Conservation (phyloP, 345 rosid genomes). For the Populus deltoides region DNA sequence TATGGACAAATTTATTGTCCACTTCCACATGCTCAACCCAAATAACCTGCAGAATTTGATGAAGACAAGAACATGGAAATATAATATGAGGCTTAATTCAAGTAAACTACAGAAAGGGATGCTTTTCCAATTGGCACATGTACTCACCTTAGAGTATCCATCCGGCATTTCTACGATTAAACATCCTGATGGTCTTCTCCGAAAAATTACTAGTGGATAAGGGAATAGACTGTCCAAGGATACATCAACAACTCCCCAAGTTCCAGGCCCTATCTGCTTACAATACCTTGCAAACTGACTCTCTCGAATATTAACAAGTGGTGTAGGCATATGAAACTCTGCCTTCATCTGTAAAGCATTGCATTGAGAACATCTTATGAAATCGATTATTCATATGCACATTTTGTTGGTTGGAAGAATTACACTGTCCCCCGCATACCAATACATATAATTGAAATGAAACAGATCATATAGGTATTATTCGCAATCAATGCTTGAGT, state of each 20-base stretch:
- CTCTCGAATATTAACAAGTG: constrained; percentile 39
- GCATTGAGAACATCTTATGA: neutral
- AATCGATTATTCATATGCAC: neutral
- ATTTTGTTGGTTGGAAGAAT: neutral
- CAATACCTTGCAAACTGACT: constrained; percentile 45
- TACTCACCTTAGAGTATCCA: constrained; percentile 35
- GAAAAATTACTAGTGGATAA: constrained; percentile 16
- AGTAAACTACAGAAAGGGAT: neutral
- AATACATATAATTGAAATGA: neutral
- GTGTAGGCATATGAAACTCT: constrained; percentile 45
- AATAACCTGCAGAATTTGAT: constrained; percentile 28
- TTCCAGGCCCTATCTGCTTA: constrained; percentile 16
- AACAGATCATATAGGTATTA: no score
- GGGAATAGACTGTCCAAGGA: constrained; percentile 45
- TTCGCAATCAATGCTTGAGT: neutral
- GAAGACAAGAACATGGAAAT: neutral
- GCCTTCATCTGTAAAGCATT: constrained; percentile 33
- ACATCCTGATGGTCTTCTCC: constrained; percentile 54
- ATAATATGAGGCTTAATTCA: neutral
- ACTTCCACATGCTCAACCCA: constrained; percentile 59
- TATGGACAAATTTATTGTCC: constrained; percentile 32
- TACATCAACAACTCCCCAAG: constrained; percentile 57
- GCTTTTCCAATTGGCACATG: neutral
- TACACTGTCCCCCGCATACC: neutral
- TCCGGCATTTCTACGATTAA: constrained; percentile 33